A percentile compares a stretch with the other conserved stretches of the same genome.
phyloP scores from a whole-genome alignment of 116 monocot species.

The Dioscorea cayenensis region DNA sequence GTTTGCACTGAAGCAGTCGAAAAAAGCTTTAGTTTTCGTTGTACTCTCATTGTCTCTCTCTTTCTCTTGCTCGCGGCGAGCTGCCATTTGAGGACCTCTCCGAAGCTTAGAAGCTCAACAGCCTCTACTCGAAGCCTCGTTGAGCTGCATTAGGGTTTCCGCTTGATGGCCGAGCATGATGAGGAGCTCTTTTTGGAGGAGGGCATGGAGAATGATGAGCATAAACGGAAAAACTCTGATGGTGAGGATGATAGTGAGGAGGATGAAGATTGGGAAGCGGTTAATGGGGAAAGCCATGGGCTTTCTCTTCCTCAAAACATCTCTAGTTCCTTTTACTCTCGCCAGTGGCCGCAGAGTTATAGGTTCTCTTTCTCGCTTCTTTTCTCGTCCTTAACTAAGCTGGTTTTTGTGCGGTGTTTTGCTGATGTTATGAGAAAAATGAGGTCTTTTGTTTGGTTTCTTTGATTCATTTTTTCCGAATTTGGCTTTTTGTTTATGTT shows the following conservation, averaged over 20 bases:
- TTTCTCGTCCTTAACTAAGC: background rate
- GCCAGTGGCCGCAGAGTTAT: constrained; percentile 22
- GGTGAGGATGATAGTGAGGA: background rate
- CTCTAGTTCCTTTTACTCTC: constrained; percentile 8
- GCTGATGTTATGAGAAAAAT: background rate
- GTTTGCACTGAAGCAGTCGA: no score
- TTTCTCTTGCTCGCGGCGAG: no score
- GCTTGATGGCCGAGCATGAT: background rate
- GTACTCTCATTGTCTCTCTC: no score
- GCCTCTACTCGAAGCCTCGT: no score
- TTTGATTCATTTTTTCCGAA: no score
- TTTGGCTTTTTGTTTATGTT: no score
- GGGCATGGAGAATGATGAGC: constrained; percentile 7
- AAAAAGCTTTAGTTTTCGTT: no score
- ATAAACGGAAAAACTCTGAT: background rate
- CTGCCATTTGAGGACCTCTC: no score
- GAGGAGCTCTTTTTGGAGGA: constrained; percentile 6
- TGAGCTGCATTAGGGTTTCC: no score
- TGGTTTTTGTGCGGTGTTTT: background rate
- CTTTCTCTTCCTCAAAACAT: background rate
- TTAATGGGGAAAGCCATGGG: no score
- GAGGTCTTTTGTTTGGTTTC: no score
- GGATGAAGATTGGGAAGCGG: background rate
- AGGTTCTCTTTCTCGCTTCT: background rate
- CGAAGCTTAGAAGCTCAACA: no score